Percentiles rank a stretch among this genome's conserved stretches.
Evolutionary conservation across 768 basidiomycete species (phyloP).

Genomic region (Pleurotus tuber-regium): DNA sequence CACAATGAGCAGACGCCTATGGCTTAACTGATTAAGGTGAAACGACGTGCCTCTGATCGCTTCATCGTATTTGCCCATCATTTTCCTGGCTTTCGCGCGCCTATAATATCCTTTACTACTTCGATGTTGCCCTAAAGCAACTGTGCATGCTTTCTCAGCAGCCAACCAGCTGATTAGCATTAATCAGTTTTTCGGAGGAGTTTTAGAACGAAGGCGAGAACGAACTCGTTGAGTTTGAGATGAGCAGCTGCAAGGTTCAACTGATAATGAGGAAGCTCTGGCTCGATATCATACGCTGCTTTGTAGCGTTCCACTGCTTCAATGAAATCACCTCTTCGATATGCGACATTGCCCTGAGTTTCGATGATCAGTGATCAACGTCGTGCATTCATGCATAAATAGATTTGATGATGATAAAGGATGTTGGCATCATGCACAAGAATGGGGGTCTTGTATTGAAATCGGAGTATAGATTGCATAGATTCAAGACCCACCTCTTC

Average conservation of each 20-base stretch:
- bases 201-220: slow-evolving; percentile 12
- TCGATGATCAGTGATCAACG: no score
- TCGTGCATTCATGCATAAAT: slow-evolving; percentile 4
- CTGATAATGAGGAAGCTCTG: slow-evolving; percentile 74
- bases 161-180: slow-evolving; percentile 55
- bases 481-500: slow-evolving; percentile 46
- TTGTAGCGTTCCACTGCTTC: slow-evolving; percentile 58
- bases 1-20: background rate
- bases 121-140: slow-evolving; percentile 60
- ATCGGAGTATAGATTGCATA: background rate
- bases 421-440: background rate
- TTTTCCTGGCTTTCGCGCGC: slow-evolving; percentile 63
- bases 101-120: slow-evolving; percentile 72
- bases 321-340: slow-evolving; percentile 58
- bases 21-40: background rate
- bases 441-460: background rate
- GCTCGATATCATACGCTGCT: slow-evolving; percentile 59
- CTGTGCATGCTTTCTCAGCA: slow-evolving; percentile 69
- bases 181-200: slow-evolving; percentile 8
- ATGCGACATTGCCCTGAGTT: slow-evolving; percentile 65
- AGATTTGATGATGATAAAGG: slow-evolving; percentile 9
- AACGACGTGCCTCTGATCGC: slow-evolving; percentile 52
- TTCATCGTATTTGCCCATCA: slow-evolving; percentile 53
- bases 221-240: slow-evolving; percentile 68
- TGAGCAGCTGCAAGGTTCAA: slow-evolving; percentile 76